Evolutionary conservation across 1,284 basidiomycete species (phyloP), one percentile per base, ranked within the genome.

Genomic region (Ceratobasidium sp.): DNA sequence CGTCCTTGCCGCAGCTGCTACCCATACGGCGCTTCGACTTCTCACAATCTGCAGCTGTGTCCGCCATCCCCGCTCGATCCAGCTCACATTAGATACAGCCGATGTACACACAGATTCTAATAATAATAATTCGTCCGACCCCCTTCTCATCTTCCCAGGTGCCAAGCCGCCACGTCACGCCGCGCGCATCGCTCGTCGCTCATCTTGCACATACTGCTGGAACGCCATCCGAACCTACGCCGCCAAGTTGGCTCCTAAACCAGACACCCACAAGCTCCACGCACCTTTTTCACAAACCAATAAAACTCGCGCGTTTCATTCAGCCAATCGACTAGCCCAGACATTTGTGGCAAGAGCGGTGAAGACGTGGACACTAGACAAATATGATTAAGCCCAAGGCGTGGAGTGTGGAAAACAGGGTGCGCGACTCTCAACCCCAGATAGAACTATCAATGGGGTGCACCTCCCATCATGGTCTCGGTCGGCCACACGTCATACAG

Each of bases 241-340:
- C 68, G 52, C 52, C 56, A 8, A n/a, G 59, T 44, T 32, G 49
- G 44, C 34, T 57, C 52, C 68, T 40, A 19, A 4, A 2, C 37
- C 25, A 15, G 25, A 9, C 40, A 7, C 22, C 61, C 17, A 19
- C 65, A 9, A 56, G 11, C 2, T 44, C 71, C 52, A 64, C 62
- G 19, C 52, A 78, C 75, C 46, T 77, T 61, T 44, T 76, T 75
- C 17, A 80, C 76, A 73, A 94, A 94, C 1, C 80, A 82, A 78
- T 89, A 91, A 1, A 93, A 83, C 77, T 93, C 89, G 43, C 87
- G 83, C 0, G 88, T 87, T 44, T 88, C 87, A 80, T 92, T 92
- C 49, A 94, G 86, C 43, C 87, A 86, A 76, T 89, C 90, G 32
- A 93, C 83, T 5, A 93, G 84, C 34, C 91, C 86, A 0, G 91